Conservation (phyloP, 345 rosid genomes). For the Eucalyptus fibrosa region DNA sequence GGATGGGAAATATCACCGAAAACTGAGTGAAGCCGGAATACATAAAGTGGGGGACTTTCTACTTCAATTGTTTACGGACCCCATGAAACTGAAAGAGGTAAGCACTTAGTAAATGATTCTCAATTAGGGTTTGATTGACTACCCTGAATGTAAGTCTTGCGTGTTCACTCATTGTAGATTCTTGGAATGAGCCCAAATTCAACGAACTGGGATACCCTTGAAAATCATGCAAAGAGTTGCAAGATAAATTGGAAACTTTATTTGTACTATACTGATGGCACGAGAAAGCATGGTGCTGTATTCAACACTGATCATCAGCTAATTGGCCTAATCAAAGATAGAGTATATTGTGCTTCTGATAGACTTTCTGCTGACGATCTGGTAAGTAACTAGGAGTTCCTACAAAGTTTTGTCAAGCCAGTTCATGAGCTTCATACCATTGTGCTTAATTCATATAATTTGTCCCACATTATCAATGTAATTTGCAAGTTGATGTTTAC, state of each 20-base stretch:
- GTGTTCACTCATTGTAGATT: not conserved
- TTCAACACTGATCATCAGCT: not conserved
- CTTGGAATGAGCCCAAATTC: not conserved
- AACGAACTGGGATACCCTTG: not conserved
- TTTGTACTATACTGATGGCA: not conserved
- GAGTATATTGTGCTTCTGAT: not conserved
- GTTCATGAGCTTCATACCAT: not conserved
- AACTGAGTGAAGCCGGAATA: constrained; percentile 58
- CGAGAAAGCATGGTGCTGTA: not conserved
- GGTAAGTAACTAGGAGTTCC: not conserved
- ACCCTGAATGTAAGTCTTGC: not conserved
- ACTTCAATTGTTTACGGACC: constrained; percentile 48
- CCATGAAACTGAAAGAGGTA: constrained; percentile 12
- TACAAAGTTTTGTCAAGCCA: not conserved
- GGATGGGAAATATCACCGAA: constrained; percentile 72
- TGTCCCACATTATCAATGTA: no score
- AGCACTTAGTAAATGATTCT: not conserved
- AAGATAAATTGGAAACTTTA: not conserved
- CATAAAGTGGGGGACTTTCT: constrained; percentile 66
- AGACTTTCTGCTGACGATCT: not conserved
- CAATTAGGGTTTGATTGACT: not conserved
- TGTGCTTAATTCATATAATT: no score
- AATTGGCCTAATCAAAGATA: not conserved
- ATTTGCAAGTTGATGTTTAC: no score
- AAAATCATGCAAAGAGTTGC: not conserved